A percentile compares a stretch with the other conserved stretches of the same genome.
Conservation (phyloP, 2,329 filamentous ascomycete genomes). For the Colletotrichum simmondsii region DNA sequence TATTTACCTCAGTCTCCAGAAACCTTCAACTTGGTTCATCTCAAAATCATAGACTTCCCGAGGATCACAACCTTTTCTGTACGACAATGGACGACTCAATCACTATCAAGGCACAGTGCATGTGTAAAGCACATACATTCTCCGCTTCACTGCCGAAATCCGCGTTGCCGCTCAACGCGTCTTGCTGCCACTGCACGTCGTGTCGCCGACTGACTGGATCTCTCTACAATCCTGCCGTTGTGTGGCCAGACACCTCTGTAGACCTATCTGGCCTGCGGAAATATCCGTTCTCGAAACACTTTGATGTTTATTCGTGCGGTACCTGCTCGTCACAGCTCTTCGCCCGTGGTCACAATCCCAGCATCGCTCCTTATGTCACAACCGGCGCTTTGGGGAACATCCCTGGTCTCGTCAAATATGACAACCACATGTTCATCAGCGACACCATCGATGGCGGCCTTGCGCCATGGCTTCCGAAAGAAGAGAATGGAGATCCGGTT, state of each 20-base stretch:
- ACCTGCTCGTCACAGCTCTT: conserved; percentile 58
- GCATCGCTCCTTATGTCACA: conserved; percentile 42
- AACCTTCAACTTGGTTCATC: too few relatives aligned
- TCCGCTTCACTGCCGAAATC: conserved; percentile 44
- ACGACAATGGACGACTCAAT: background rate
- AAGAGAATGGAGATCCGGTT: conserved; percentile 38
- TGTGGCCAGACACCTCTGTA: conserved; percentile 49
- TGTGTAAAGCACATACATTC: conserved; percentile 57
- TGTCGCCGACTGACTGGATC: conserved; percentile 58
- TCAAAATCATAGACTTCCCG: background rate
- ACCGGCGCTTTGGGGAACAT: conserved; percentile 51
- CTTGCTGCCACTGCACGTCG: conserved; percentile 60
- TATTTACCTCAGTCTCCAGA: background rate
- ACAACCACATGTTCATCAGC: conserved; percentile 55
- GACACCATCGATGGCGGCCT: conserved; percentile 66
- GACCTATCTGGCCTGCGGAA: conserved; percentile 43
- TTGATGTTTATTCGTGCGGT: conserved; percentile 53
- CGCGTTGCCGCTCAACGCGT: conserved; percentile 52
- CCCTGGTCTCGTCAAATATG: conserved; percentile 44
- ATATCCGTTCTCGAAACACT: conserved; percentile 49
- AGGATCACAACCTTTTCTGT: background rate
- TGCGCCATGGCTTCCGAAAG: conserved; percentile 54
- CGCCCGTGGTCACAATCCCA: conserved; percentile 39
- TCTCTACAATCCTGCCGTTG: conserved; percentile 47
- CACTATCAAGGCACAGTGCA: conserved; percentile 46